These are phyloP conservation scores for Alloascoidea africana DNA, from an alignment of 805 yeast species.

Conservation along the genomic window DNA sequence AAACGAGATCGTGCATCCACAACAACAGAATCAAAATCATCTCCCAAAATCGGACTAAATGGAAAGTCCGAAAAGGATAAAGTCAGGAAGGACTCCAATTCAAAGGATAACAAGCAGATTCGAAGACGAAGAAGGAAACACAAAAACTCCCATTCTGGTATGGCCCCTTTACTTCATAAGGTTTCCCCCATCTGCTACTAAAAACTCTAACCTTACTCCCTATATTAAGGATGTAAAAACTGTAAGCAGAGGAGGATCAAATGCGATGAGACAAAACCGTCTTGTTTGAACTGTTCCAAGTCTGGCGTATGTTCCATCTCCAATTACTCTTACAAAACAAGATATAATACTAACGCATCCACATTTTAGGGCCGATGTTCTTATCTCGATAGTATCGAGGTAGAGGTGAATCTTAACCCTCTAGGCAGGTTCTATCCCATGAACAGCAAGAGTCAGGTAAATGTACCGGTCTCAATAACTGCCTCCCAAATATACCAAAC, in stretches of 20 bases:
- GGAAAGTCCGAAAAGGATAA: background rate
- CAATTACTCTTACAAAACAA: background rate
- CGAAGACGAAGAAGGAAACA: background rate
- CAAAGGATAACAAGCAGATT: background rate
- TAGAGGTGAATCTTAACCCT: background rate
- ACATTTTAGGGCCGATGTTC: background rate
- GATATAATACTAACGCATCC: background rate
- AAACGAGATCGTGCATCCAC: no score
- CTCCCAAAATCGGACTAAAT: no score
- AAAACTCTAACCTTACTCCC: no score
- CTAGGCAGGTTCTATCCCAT: background rate
- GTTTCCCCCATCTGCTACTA: no score
- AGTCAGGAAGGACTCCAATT: conserved; percentile 1
- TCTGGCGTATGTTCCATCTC: background rate
- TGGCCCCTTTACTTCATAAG: no score
- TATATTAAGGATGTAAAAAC: no score
- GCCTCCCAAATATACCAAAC: background rate
- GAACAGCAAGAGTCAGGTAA: background rate
- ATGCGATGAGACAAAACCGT: background rate
- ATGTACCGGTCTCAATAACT: background rate
- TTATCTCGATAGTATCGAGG: background rate
- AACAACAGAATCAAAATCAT: no score
- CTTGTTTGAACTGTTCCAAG: background rate
- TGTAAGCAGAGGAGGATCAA: conserved; percentile 1
- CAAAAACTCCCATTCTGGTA: conserved; percentile 1